phyloP scores from a whole-genome alignment of 495 filamentous ascomycete species.

The Cercophora sp. region DNA sequence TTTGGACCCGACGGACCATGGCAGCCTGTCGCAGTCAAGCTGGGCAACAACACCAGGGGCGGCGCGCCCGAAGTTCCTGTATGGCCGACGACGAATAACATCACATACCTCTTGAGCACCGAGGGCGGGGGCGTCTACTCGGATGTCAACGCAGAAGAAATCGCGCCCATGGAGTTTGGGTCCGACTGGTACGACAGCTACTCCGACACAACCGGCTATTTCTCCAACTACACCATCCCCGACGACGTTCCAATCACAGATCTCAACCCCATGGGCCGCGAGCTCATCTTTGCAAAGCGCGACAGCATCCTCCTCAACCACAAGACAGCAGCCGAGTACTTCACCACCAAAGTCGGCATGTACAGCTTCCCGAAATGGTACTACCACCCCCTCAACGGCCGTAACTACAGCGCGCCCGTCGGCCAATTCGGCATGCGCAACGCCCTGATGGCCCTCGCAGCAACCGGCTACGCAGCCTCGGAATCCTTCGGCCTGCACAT shows the following conservation, averaged over 20 bases:
- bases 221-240: slow-evolving; percentile 13
- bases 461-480: slow-evolving; percentile 29
- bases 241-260: slow-evolving; percentile 9
- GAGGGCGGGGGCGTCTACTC: slow-evolving; percentile 6
- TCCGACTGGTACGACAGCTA: no score
- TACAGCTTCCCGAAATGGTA: no score
- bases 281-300: no score
- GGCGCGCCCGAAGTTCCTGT: slow-evolving; percentile 4
- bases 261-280: no score
- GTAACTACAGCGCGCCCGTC: neutral
- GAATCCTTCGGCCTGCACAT: slow-evolving; percentile 22
- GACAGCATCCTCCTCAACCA: no score
- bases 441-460: slow-evolving; percentile 16
- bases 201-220: slow-evolving; percentile 7
- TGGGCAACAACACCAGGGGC: slow-evolving; percentile 6
- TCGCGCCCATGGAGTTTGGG: no score
- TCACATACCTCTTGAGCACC: neutral
- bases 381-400: no score
- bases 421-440: neutral
- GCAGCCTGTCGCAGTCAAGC: slow-evolving; percentile 23
- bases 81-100: slow-evolving; percentile 9
- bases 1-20: slow-evolving; percentile 34
- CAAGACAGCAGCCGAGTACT: no score
- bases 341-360: no score
- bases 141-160: neutral